These are phyloP conservation scores for Metschnikowia borealis DNA, from an alignment of 805 yeast genomes.

Conservation along the genomic window DNA sequence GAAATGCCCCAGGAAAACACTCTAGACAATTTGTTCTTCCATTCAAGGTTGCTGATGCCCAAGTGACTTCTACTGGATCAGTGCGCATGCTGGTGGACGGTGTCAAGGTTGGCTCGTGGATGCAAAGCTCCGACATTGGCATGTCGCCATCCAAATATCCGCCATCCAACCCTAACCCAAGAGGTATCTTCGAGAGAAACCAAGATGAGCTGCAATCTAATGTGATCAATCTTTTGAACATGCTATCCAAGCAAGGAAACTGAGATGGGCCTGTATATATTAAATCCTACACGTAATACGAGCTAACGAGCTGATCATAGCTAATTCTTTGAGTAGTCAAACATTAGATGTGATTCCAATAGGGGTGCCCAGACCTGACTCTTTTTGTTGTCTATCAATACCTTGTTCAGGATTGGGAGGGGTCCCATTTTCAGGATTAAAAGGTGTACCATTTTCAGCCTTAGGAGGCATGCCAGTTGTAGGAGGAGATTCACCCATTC, in stretches of 20 bases:
- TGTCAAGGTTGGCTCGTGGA: slow-evolving; percentile 39
- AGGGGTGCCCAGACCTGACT: neutral
- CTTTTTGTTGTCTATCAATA: neutral
- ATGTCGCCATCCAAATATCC: slow-evolving; percentile 23
- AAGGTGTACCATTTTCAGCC: neutral
- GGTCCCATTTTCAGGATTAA: too few relatives aligned
- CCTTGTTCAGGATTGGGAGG: neutral
- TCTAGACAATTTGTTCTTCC: slow-evolving; percentile 44
- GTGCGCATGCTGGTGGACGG: slow-evolving; percentile 39
- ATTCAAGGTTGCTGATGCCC: slow-evolving; percentile 36
- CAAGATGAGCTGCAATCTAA: slow-evolving; percentile 18
- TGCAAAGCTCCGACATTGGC: slow-evolving; percentile 24
- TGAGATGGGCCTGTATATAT: slow-evolving; percentile 8
- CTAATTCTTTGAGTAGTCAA: neutral
- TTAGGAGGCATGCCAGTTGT: neutral
- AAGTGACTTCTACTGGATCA: slow-evolving; percentile 35
- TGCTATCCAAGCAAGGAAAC: slow-evolving; percentile 16
- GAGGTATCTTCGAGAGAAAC: slow-evolving; percentile 33
- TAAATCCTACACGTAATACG: neutral
- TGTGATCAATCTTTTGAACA: slow-evolving; percentile 18
- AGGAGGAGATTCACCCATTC: neutral
- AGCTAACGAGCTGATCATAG: neutral
- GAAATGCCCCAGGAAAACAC: slow-evolving; percentile 36
- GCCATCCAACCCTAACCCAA: slow-evolving; percentile 32
- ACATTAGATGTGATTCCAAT: neutral